Base-by-base conservation (phyloP, 1,284 basidiomycete species). In the Ustilago loliicola region DNA sequence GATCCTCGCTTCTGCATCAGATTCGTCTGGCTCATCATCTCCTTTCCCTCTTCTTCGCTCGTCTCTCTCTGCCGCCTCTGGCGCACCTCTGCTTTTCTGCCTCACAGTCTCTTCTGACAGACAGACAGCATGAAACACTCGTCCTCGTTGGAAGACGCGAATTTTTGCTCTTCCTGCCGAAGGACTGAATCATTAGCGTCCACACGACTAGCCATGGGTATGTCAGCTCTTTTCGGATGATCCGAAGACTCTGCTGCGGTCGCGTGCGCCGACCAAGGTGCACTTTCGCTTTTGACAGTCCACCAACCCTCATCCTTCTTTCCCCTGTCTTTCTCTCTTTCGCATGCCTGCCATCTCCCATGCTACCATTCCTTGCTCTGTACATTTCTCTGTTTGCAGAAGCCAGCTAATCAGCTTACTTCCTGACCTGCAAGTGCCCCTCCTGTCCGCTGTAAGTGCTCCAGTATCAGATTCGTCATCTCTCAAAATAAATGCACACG, bases 21-120 rank as follows among this genome's bases (percentile, higher is more conserved):
- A 73, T 29, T 61, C 30, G 65, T 61, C 65, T 68, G 66, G 71
- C 71, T 73, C 66, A 73, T 73, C 50, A 36, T 3, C 47, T 42
- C 21, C 56, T 50, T 25, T 50, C n/a, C 52, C 23, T 38, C 36
- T 30, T 52, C 52, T 50, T 45, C 19, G 2, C 32, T 47, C 23
- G 17, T 27, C n/a, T 62, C 52, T 34, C 13, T 21, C 19, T 47
- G 11, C 40, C 27, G 29, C 34, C 36, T 34, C 6, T 21, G 32
- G 48, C 45, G 30, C 6, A 21, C 50, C 36, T 56, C 23, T 8
- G 29, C 45, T 38, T 32, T 72, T 53, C 21, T 54, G 54, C 48
- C 36, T 8, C 29, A 51, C 57, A 63, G 61, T 64, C 61, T 67
- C 36, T 50, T 27, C n/a, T 58, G 65, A 73, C 61, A 73, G 66